These are phyloP conservation scores for Gymnopilus dilepis DNA, from an alignment of 768 basidiomycete species.

Conservation along the genomic window DNA sequence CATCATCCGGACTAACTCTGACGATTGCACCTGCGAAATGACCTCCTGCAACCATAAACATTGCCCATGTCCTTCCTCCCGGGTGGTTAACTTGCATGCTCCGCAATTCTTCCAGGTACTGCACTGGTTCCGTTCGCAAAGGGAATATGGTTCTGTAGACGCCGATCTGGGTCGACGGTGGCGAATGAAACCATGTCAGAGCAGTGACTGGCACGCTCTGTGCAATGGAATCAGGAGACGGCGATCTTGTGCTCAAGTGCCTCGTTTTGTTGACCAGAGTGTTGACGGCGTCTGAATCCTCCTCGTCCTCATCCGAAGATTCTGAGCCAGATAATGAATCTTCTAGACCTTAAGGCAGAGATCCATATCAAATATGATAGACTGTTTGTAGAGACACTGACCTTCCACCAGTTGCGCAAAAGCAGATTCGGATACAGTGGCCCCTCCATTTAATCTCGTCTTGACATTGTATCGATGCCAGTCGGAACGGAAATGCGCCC, in stretches of 20 bases:
- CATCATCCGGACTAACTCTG: slow-evolving; percentile 61
- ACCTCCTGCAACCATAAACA: slow-evolving; percentile 97
- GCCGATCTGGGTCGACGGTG: slow-evolving; percentile 87
- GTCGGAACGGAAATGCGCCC: slow-evolving; percentile 88
- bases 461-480: slow-evolving; percentile 99
- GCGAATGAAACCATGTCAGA: slow-evolving; percentile 89
- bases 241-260: slow-evolving; percentile 45
- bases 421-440: slow-evolving; percentile 66
- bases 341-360: slow-evolving; percentile 49
- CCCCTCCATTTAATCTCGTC: slow-evolving; percentile 66
- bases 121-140: slow-evolving; percentile 42
- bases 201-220: slow-evolving; percentile 58
- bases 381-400: slow-evolving; percentile 38
- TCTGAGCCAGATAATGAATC: slow-evolving; percentile 94
- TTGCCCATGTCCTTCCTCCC: slow-evolving; percentile 80
- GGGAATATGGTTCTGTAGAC: slow-evolving; percentile 83
- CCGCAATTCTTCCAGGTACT: slow-evolving; percentile 65
- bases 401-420: slow-evolving; percentile 86
- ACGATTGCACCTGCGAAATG: slow-evolving; percentile 96
- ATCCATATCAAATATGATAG: background rate
- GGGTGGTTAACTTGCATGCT: slow-evolving; percentile 61
- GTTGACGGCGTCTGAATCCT: slow-evolving; percentile 68
- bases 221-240: slow-evolving; percentile 45
- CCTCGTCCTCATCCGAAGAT: slow-evolving; percentile 65
- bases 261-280: slow-evolving; percentile 69